phyloP scores from a whole-genome alignment of 2,329 filamentous ascomycete species.

The Zymoseptoria crescenta region DNA sequence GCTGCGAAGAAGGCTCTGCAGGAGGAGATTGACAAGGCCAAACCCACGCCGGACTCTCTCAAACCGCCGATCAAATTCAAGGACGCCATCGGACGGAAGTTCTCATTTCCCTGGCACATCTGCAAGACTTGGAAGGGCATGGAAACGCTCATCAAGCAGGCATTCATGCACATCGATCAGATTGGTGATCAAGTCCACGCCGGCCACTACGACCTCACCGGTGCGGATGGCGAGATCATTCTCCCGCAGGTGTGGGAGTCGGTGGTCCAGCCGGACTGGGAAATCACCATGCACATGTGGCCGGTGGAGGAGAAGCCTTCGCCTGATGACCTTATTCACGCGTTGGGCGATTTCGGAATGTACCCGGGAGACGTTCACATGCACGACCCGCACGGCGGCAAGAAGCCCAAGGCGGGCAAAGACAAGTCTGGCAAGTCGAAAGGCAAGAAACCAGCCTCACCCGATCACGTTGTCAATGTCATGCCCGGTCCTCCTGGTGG shows the following conservation, averaged over 20 bases:
- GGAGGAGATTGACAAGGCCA: constrained; percentile 40
- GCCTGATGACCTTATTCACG: constrained; percentile 7
- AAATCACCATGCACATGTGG: constrained; percentile 45
- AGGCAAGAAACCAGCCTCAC: constrained; percentile 9
- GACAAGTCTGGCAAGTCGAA: constrained; percentile 9
- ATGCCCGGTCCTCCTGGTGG: constrained; percentile 7
- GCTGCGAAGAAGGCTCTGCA: constrained; percentile 42
- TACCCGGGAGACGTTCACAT: constrained; percentile 3
- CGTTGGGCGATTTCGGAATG: constrained; percentile 10
- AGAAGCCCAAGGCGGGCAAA: constrained; percentile 9
- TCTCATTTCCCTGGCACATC: constrained; percentile 75
- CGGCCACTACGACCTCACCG: constrained; percentile 42
- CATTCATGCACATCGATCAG: constrained; percentile 41
- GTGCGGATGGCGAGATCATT: constrained; percentile 43
- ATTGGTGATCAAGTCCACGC: constrained; percentile 40
- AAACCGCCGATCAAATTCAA: constrained; percentile 81
- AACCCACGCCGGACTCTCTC: constrained; percentile 45
- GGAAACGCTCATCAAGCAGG: constrained; percentile 43
- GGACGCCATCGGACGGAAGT: constrained; percentile 84
- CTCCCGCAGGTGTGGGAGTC: constrained; percentile 43
- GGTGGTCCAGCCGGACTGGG: constrained; percentile 41
- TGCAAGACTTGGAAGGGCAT: constrained; percentile 58
- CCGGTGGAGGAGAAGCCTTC: constrained; percentile 31
- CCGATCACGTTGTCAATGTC: constrained; percentile 12
- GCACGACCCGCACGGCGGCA: constrained; percentile 4